Evolutionary conservation across 2,329 filamentous ascomycete species (phyloP).

Genomic region (Mycocentrospora acerina): DNA sequence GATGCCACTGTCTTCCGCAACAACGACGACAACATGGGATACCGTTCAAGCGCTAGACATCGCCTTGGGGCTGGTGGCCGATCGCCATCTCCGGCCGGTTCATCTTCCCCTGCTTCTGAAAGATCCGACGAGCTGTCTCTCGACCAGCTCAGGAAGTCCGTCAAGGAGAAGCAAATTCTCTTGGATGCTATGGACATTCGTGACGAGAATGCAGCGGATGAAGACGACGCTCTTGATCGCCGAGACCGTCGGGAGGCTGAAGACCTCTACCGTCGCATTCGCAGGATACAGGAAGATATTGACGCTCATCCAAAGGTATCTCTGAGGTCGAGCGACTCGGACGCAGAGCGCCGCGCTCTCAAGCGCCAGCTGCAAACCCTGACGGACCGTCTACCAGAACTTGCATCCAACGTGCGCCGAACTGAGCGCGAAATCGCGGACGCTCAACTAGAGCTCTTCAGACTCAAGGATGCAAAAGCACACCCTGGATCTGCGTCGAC

Average conservation of each 20-base stretch:
- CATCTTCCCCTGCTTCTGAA: conserved; percentile 55
- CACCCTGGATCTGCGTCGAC: conserved; percentile 77
- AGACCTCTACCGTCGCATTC: conserved; percentile 88
- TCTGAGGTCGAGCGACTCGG: conserved; percentile 65
- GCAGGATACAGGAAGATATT: conserved; percentile 91
- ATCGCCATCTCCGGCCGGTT: conserved; percentile 74
- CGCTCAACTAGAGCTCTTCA: conserved; percentile 87
- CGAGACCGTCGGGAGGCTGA: conserved; percentile 90
- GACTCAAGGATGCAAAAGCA: conserved; percentile 88
- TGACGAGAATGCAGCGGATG: conserved; percentile 84
- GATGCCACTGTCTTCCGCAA: conserved; percentile 97
- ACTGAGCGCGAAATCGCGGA: conserved; percentile 93
- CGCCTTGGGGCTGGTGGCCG: conserved; percentile 68
- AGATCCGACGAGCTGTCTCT: conserved; percentile 77
- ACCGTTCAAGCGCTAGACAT: conserved; percentile 89
- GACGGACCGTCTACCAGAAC: conserved; percentile 85
- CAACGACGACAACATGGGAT: conserved; percentile 86
- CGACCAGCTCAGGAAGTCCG: conserved; percentile 88
- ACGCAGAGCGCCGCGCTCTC: conserved; percentile 81
- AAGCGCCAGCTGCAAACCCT: conserved; percentile 87
- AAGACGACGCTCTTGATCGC: conserved; percentile 88
- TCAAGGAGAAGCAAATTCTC: conserved; percentile 90
- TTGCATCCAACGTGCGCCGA: conserved; percentile 88
- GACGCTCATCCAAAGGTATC: conserved; percentile 83
- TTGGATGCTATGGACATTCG: conserved; percentile 96